Base-by-base conservation (phyloP, 1,284 basidiomycete species). In the Limonomyces culmigenus region DNA sequence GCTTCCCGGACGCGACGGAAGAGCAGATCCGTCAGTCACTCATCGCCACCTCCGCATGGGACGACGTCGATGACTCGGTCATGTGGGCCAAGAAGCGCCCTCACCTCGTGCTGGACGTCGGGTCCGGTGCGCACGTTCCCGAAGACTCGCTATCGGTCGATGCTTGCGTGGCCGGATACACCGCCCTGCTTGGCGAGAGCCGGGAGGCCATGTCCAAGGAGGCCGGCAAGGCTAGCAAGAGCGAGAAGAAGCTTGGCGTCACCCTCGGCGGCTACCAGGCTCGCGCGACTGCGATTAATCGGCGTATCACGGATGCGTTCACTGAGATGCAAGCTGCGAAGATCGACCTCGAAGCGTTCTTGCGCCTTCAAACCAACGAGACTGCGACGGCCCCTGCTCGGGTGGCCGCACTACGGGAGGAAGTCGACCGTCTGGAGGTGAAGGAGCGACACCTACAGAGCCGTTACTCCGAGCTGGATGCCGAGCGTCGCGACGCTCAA, bases 241-340 rank as follows among this genome's bases (percentile, higher is more conserved):
- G 69, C 3, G 95, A 98, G 63, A 96, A 93, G 70, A 92, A 89
- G 55, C 71, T 98, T 14, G 70, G 63, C 11, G 75, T 93, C 43
- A 70, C 75, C 16, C 68, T 98, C 5, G 92, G 91, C 29, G 95
- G 95, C 2, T 98, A 98, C 56, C 74, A 86, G 49, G 69, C 70
- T 27, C 73, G 93, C 12, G 77, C 78, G 30, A 67, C 67, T 45
- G 71, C 74, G 31, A 64, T 93, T 5, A 60, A 66, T 12, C 73
- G 73, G 48, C 71, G 77, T 5, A 59, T 93, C 27, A 58, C 57
- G 1, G 69, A 74, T 29, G 69, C 75, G 0, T 85, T 83, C 49
- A 70, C 71, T 29, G 77, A 81, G 44, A 60, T 89, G 29, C 67
- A 77, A 37, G 63, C 64, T 46, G 64, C 64, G 13, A 62, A 80